Percentiles rank a stretch among this genome's conserved stretches.
These are phyloP conservation scores for Cyberlindnera maclurae DNA, from an alignment of 805 yeast genomes.

Conservation along the genomic window DNA sequence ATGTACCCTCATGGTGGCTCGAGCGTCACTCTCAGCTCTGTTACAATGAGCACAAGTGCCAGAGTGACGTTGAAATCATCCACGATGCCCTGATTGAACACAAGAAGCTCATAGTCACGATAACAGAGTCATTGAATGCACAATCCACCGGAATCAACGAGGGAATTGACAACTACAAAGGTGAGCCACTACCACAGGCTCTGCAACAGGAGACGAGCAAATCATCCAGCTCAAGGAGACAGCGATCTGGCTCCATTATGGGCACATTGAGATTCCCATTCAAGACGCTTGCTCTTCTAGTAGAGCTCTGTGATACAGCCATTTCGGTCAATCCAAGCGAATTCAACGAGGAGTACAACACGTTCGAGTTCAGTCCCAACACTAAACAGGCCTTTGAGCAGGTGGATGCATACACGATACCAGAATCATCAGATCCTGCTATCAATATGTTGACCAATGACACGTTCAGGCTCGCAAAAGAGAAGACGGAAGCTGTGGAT, in stretches of 20 bases:
- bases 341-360: slow-evolving; percentile 25
- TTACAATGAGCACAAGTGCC: slow-evolving; percentile 74
- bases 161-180: slow-evolving; percentile 44
- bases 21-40: slow-evolving; percentile 89
- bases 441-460: slow-evolving; percentile 57
- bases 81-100: slow-evolving; percentile 80
- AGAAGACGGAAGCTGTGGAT: slow-evolving; percentile 62
- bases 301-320: slow-evolving; percentile 70
- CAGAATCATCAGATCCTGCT: slow-evolving; percentile 59
- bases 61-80: slow-evolving; percentile 62
- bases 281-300: slow-evolving; percentile 47
- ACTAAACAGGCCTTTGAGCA: slow-evolving; percentile 49
- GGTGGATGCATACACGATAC: slow-evolving; percentile 31
- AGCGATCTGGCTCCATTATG: slow-evolving; percentile 36
- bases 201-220: slow-evolving; percentile 15
- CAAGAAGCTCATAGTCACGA: slow-evolving; percentile 38
- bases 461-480: slow-evolving; percentile 51
- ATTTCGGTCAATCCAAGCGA: slow-evolving; percentile 69
- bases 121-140: slow-evolving; percentile 25
- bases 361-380: slow-evolving; percentile 47
- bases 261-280: slow-evolving; percentile 48
- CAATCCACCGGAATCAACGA: slow-evolving; percentile 13
- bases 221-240: slow-evolving; percentile 24
- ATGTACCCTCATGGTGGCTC: slow-evolving; percentile 94
- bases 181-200: slow-evolving; percentile 37